Evolutionary conservation across 805 yeast genomes (phyloP).

Genomic region (Debaryomyces maramus): DNA sequence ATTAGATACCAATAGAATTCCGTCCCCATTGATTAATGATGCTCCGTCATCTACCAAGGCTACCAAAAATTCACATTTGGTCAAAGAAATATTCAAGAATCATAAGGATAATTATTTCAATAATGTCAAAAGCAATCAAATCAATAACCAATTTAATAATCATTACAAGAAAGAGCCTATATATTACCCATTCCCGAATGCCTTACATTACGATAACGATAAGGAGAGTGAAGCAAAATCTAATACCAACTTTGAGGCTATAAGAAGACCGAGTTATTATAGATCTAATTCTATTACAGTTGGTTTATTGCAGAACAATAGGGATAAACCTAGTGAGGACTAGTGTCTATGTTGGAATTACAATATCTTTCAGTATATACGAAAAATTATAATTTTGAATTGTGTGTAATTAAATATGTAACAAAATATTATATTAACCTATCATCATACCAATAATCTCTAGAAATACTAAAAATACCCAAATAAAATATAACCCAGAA

Average conservation of each 20-base stretch:
- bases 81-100: conserved; percentile 1
- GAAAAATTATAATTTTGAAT: too few species aligned
- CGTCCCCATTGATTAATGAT: conserved; percentile 27
- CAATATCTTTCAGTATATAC: too few species aligned
- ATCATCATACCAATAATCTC: too few species aligned
- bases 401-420: too few species aligned
- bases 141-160: conserved; percentile 36
- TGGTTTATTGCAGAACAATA: conserved; percentile 35
- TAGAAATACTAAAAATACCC: too few species aligned
- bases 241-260: conserved; percentile 16
- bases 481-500: too few species aligned
- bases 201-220: conserved; percentile 39
- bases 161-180: conserved; percentile 51
- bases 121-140: conserved; percentile 2
- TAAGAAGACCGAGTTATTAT: conserved; percentile 26
- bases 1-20: conserved; percentile 15
- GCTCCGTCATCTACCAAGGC: conserved; percentile 32
- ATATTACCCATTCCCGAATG: conserved; percentile 39
- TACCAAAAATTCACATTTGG: not conserved
- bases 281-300: conserved; percentile 43
- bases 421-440: too few species aligned
- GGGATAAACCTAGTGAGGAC: too few species aligned
- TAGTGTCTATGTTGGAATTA: too few species aligned
- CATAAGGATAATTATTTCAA: conserved; percentile 5
- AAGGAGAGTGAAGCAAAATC: conserved; percentile 25